phyloP scores from a whole-genome alignment of 2,329 filamentous ascomycete species.

The Colletotrichum plurivorum region DNA sequence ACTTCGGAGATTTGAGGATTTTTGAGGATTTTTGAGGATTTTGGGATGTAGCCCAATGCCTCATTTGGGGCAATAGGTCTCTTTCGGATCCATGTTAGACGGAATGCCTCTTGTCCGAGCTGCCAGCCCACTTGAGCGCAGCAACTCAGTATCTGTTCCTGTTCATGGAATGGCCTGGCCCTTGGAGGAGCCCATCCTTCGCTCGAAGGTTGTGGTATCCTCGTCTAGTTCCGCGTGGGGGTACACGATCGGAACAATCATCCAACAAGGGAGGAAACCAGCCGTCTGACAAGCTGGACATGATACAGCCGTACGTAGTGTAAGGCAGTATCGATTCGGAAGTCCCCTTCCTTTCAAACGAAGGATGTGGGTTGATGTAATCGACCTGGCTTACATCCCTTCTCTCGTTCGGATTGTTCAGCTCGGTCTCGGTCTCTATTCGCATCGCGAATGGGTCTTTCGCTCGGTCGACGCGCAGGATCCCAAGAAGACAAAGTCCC shows the following conservation, averaged over 20 bases:
- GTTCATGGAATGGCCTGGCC: no score
- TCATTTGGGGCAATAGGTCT: no score
- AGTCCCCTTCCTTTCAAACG: neutral
- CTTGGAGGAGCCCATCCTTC: neutral
- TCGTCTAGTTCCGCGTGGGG: slow-evolving; percentile 9
- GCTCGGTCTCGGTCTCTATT: slow-evolving; percentile 17
- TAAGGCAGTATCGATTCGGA: slow-evolving; percentile 2
- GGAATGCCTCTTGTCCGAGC: no score
- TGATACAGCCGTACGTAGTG: neutral
- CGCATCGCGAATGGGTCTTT: slow-evolving; percentile 9
- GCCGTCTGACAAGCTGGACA: slow-evolving; percentile 10
- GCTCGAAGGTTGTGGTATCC: neutral
- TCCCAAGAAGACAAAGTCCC: neutral
- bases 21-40: no score
- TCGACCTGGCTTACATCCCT: slow-evolving; percentile 1
- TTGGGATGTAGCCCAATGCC: no score
- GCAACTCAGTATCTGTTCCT: no score
- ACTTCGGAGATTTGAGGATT: no score
- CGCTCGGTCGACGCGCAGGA: neutral
- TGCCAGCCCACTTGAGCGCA: no score
- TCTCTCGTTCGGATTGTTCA: neutral
- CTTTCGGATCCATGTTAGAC: no score
- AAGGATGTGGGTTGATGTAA: slow-evolving; percentile 14
- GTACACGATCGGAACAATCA: neutral
- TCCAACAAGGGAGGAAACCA: neutral